Conservation (phyloP, 2,329 filamentous ascomycete genomes). For the Fusarium camptoceras region DNA sequence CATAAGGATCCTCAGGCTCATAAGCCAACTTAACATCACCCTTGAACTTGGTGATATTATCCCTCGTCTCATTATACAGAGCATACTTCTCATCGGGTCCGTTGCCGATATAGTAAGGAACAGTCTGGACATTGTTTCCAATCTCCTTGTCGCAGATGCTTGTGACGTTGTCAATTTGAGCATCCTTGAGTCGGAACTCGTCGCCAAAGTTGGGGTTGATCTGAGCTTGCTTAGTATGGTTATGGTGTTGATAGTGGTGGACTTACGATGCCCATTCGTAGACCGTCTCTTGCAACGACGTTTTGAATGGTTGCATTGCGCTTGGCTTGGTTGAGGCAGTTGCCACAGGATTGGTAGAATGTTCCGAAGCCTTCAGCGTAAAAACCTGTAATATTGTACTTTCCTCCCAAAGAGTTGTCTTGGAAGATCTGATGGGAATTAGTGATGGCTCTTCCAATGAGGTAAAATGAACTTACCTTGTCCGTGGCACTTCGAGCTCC, state of each 20-base stretch:
- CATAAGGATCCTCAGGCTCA: constrained; percentile 58
- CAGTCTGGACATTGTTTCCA: constrained; percentile 47
- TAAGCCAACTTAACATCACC: constrained; percentile 40
- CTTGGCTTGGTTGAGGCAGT: constrained; percentile 47
- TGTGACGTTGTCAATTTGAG: constrained; percentile 43
- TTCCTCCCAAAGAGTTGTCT: constrained; percentile 48
- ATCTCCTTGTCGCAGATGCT: constrained; percentile 47
- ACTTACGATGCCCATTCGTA: constrained; percentile 44
- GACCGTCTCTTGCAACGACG: constrained; percentile 43
- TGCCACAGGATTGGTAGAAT: constrained; percentile 48
- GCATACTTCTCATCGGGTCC: constrained; percentile 48
- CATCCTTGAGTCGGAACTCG: constrained; percentile 47
- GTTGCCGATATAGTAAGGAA: constrained; percentile 42
- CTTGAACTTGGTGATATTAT: constrained; percentile 44
- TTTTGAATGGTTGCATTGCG: constrained; percentile 47
- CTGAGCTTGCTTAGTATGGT: not conserved
- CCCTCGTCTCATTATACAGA: constrained; percentile 45
- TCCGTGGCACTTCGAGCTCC: constrained; percentile 47
- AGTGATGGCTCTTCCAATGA: rapidly evolving
- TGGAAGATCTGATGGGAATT: constrained; percentile 42
- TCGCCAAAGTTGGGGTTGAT: constrained; percentile 49
- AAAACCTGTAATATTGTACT: constrained; percentile 50
- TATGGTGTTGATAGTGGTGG: rapidly evolving
- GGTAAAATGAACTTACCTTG: constrained; percentile 23
- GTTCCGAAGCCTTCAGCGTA: constrained; percentile 47